Percentiles rank a stretch among this genome's conserved stretches.
Evolutionary conservation across 306 rosid genomes (phyloP).

Genomic region (Malus domestica): DNA sequence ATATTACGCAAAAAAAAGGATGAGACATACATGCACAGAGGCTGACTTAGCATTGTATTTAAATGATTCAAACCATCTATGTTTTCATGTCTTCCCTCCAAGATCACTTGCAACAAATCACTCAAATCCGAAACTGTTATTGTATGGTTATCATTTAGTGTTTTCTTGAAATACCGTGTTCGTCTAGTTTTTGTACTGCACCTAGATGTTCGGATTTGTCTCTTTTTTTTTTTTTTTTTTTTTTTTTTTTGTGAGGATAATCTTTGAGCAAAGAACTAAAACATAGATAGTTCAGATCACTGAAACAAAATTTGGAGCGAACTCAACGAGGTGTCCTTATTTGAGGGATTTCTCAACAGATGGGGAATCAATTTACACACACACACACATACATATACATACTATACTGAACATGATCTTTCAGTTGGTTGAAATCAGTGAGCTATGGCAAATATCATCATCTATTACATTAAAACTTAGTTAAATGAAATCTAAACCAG

Average conservation of each 20-base stretch:
- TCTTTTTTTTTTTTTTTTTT: no score
- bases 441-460: neutral
- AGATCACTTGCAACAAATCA: neutral
- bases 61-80: neutral
- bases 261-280: neutral
- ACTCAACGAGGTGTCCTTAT: neutral
- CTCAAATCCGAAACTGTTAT: neutral
- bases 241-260: neutral
- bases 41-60: neutral
- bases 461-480: neutral
- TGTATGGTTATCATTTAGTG: neutral
- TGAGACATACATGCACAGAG: neutral
- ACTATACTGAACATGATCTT: neutral
- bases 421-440: neutral
- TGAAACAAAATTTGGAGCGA: neutral
- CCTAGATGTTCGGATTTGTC: neutral
- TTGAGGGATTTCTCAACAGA: neutral
- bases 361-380: neutral
- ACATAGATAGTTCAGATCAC: no score
- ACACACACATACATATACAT: neutral
- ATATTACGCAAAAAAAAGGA: neutral
- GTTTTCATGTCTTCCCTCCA: neutral
- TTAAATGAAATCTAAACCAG: neutral
- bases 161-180: neutral
- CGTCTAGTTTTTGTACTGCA: neutral